These are phyloP conservation scores for Russula olivacea DNA, from an alignment of 768 basidiomycete species.

Conservation along the genomic window DNA sequence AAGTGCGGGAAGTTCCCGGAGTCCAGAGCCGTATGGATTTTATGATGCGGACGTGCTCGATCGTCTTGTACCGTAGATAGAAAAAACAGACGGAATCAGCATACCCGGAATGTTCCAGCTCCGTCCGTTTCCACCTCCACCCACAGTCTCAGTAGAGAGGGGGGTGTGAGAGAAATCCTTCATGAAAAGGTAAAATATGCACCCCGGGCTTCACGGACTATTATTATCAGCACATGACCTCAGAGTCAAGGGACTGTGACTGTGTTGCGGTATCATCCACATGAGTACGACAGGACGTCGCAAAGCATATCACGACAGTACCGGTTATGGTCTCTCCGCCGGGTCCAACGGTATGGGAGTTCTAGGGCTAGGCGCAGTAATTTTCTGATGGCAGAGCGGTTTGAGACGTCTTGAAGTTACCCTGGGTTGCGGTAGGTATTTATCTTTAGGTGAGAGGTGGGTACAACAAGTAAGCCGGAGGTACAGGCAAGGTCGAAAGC, in stretches of 20 bases:
- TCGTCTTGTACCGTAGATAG: conserved; percentile 3
- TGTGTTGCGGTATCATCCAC: neutral
- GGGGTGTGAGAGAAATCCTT: neutral
- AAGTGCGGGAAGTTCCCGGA: neutral
- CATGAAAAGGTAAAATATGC: neutral
- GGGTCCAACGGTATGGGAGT: too few relatives aligned
- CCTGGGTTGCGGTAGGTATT: neutral
- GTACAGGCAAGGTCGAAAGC: neutral
- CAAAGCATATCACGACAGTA: too few relatives aligned
- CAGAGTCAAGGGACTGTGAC: neutral
- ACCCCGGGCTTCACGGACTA: neutral
- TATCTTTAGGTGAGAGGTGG: neutral
- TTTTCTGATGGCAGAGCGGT: neutral
- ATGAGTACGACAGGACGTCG: neutral
- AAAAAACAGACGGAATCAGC: neutral
- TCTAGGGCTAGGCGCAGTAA: neutral
- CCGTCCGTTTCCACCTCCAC: neutral
- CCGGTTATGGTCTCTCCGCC: neutral
- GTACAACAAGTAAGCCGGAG: neutral
- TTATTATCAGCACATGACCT: neutral
- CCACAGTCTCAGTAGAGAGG: neutral
- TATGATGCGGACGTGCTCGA: neutral
- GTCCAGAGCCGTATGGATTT: neutral
- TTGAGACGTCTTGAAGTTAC: neutral
- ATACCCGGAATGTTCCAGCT: neutral